phyloP scores from a whole-genome alignment of 768 basidiomycete species.

The Lactarius pseudohatsudake region DNA sequence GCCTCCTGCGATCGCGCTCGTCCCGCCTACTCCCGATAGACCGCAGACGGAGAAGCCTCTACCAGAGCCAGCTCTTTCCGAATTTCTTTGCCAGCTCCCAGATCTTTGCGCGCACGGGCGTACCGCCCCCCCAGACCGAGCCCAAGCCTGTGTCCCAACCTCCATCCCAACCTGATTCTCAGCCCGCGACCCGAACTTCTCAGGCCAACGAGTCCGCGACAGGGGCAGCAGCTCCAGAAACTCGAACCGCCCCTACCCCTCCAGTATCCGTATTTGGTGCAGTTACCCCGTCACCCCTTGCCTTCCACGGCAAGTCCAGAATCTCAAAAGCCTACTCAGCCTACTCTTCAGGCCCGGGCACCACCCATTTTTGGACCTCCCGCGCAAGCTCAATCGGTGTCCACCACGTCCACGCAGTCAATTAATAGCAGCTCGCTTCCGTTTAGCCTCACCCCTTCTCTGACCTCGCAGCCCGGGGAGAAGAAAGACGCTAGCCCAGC shows the following conservation, averaged over 20 bases:
- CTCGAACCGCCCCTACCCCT: background rate
- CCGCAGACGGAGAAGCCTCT: conserved; percentile 16
- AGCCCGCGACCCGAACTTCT: background rate
- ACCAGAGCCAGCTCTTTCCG: conserved; percentile 46
- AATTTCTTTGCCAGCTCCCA: conserved; percentile 65
- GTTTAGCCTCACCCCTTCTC: conserved; percentile 20
- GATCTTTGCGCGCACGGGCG: conserved; percentile 36
- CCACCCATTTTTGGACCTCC: conserved; percentile 15
- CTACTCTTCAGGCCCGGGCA: background rate
- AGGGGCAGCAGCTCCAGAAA: background rate
- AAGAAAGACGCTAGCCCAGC: conserved; percentile 6
- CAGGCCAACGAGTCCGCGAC: background rate
- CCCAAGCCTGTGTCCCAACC: conserved; percentile 17
- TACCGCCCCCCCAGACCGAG: conserved; percentile 30
- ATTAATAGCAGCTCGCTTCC: conserved; percentile 16
- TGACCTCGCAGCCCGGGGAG: conserved; percentile 6
- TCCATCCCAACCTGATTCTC: background rate
- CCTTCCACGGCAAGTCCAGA: background rate
- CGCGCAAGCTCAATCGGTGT: background rate
- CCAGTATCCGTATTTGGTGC: background rate
- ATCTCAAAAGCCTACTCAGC: background rate
- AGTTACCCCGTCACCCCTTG: background rate
- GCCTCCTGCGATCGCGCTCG: conserved; percentile 34
- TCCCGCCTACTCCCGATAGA: conserved; percentile 35
- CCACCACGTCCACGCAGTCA: background rate